Conservation (phyloP, 768 basidiomycete species). For the Butyriboletus loyo region DNA sequence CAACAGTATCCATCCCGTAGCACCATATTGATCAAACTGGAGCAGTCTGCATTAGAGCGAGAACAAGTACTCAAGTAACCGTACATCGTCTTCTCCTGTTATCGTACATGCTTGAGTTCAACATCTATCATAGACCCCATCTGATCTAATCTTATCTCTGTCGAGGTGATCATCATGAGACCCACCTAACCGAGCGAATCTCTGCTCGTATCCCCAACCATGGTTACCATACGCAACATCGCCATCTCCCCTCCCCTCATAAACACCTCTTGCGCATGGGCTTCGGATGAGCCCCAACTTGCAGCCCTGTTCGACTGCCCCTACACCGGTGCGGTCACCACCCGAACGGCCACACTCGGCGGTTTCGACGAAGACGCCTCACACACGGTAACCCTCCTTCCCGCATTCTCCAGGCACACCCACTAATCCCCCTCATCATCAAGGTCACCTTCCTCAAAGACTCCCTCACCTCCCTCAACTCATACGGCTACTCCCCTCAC, state of each 20-base stretch:
- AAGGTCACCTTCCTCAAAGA: constrained; percentile 61
- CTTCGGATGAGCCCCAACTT: constrained; percentile 64
- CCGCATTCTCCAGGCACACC: background rate
- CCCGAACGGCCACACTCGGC: constrained; percentile 66
- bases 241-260: constrained; percentile 61
- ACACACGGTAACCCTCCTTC: constrained; percentile 47
- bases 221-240: constrained; percentile 60
- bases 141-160: constrained; percentile 19
- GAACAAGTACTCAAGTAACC: constrained; percentile 81
- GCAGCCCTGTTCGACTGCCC: constrained; percentile 61
- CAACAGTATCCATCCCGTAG: constrained; percentile 78
- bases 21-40: constrained; percentile 96
- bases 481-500: constrained; percentile 84
- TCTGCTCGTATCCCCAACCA: constrained; percentile 19
- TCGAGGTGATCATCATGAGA: background rate
- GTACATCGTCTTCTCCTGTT: constrained; percentile 1
- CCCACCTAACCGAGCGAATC: background rate
- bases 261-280: constrained; percentile 83
- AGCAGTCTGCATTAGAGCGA: constrained; percentile 87
- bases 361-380: constrained; percentile 67
- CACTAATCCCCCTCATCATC: constrained; percentile 7
- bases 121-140: background rate
- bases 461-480: constrained; percentile 66
- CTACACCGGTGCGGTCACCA: constrained; percentile 76
- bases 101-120: constrained; percentile 1